phyloP scores from a whole-genome alignment of 495 filamentous ascomycete genomes.

The Eremomyces bilateralis region DNA sequence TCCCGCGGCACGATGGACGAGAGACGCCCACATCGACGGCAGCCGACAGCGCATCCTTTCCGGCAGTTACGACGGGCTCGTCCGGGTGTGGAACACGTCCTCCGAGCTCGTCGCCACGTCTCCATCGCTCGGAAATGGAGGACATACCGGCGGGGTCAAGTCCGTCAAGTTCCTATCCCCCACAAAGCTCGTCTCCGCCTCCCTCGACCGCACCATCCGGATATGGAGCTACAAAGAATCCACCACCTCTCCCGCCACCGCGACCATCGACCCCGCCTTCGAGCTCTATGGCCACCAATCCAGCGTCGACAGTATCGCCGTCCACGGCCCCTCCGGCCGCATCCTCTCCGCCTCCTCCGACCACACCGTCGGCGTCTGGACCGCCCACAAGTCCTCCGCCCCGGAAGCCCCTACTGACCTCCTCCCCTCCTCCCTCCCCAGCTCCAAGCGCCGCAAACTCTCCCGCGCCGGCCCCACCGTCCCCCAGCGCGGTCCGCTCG shows the following conservation, averaged over 20 bases:
- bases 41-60: constrained; percentile 53
- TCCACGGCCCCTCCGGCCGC: constrained; percentile 50
- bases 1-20: constrained; percentile 32
- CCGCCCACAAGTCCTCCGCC: constrained; percentile 44
- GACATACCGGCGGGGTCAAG: constrained; percentile 57
- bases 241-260: constrained; percentile 26
- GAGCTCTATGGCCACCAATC: constrained; percentile 74
- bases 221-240: constrained; percentile 74
- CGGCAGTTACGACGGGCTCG: constrained; percentile 68
- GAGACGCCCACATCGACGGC: constrained; percentile 17
- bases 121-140: constrained; percentile 31
- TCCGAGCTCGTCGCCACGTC: constrained; percentile 48
- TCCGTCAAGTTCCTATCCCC: constrained; percentile 59
- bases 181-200: constrained; percentile 52
- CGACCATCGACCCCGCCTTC: constrained; percentile 47
- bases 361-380: constrained; percentile 67
- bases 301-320: constrained; percentile 51
- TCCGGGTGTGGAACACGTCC: constrained; percentile 75
- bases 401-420: constrained; percentile 45
- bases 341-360: constrained; percentile 70
- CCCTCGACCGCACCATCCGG: constrained; percentile 62
- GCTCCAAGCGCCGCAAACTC: constrained; percentile 59
- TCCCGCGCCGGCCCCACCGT: constrained; percentile 29
- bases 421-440: constrained; percentile 31
- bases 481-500: constrained; percentile 59